Base-by-base conservation (phyloP, 1,284 basidiomycete species). In the Fistulinella staudtii region DNA sequence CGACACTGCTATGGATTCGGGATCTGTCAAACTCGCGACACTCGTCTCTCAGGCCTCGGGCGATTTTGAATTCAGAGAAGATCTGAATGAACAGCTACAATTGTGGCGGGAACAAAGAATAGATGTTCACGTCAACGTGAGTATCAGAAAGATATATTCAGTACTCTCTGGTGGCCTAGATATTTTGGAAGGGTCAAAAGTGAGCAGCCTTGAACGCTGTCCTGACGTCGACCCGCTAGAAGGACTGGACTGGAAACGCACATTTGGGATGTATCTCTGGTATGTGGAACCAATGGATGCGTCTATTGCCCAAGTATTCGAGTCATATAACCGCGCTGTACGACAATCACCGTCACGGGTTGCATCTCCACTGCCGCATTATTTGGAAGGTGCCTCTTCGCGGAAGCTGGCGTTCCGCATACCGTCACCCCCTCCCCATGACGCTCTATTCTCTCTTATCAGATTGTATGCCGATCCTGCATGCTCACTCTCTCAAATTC, bases 181-280 rank as follows among this genome's bases (percentile, higher is more conserved):
- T 48, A 59, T 82, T 4, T 69, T 85, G 11, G 72, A 79, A 40
- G 87, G 85, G 3, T 75, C 74, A 46, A 65, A 72, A 62, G 70
- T 84, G 54, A 66, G 72, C 48, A 68, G 74, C 48, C 54, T 76
- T 25, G 85, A 86, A 53, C 71, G 73, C 20, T 78, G 79, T 55
- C 64, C 75, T 2, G 83, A 89, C 45, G 67, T 92, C 17, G 72
- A 80, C 42, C 73, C 96, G n/a, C 75, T 84, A n/a, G 73, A 82
- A 42, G 87, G 80, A 1, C 69, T 98, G 41, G 94, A 96, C 64
- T 99, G 96, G 96, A 95, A 95, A 66, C 82, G 93, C 13, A 85
- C 87, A 0, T 89, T 99, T 57, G 96, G 93, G 2, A 69, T 97
- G 36, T 85, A 88, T 53, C 69, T 99, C 13, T 99, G 96, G 96